phyloP scores from a whole-genome alignment of 1,284 basidiomycete species.

The Ustilago shanxiensis region DNA sequence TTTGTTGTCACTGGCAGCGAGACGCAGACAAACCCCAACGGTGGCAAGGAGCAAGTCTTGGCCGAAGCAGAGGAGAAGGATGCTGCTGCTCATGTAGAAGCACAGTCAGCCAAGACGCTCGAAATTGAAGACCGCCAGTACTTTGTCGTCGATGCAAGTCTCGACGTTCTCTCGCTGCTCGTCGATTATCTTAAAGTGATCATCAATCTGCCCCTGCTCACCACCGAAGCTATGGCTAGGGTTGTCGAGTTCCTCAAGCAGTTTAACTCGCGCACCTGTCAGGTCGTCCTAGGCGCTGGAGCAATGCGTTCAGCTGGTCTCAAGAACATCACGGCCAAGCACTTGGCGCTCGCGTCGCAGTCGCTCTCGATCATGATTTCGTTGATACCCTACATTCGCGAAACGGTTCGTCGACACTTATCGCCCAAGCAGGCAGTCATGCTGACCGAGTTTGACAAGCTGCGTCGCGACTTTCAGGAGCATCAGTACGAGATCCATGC shows the following conservation, averaged over 20 bases:
- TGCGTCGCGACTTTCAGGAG: constrained; percentile 97
- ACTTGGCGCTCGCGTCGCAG: constrained; percentile 92
- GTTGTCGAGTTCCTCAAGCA: constrained; percentile 89
- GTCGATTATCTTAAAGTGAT: constrained; percentile 89
- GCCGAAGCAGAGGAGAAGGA: constrained; percentile 4
- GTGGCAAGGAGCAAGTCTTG: not conserved
- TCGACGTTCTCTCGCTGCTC: constrained; percentile 81
- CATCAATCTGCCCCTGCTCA: constrained; percentile 86
- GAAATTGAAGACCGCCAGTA: constrained; percentile 79
- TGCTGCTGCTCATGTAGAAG: not conserved
- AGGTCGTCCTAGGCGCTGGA: constrained; percentile 96
- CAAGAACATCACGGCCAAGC: constrained; percentile 98
- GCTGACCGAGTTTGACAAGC: constrained; percentile 96
- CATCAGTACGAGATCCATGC: constrained; percentile 99
- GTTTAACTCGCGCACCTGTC: constrained; percentile 98
- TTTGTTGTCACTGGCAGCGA: constrained; percentile 46
- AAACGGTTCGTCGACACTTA: constrained; percentile 91
- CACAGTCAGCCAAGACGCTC: constrained; percentile 75
- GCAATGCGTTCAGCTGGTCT: constrained; percentile 97
- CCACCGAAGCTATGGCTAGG: constrained; percentile 92
- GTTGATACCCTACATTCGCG: constrained; percentile 95
- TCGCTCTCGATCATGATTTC: constrained; percentile 92
- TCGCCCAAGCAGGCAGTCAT: constrained; percentile 93
- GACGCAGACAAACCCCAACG: not conserved
- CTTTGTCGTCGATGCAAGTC: constrained; percentile 82